A percentile compares a stretch with the other conserved stretches of the same genome.
Conservation (phyloP, 2,329 filamentous ascomycete genomes). For the Sclerotinia glacialis region DNA sequence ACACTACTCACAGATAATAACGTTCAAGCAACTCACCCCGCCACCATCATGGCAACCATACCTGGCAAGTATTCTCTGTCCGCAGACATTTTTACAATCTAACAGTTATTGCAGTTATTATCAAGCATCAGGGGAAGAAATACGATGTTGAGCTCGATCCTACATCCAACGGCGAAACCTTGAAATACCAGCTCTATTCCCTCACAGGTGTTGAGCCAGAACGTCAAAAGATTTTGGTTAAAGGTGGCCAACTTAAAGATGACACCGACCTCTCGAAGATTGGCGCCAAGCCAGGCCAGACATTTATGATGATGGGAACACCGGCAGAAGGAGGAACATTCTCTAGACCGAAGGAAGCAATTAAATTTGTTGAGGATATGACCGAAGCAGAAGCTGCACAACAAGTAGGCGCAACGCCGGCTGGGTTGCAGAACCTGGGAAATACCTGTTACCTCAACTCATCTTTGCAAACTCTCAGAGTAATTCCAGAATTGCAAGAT, state of each 20-base stretch:
- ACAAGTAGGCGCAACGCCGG: conserved; percentile 78
- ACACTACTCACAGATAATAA: background rate
- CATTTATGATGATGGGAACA: conserved; percentile 95
- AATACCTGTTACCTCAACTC: conserved; percentile 99
- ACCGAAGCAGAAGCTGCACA: conserved; percentile 86
- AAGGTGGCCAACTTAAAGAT: conserved; percentile 93
- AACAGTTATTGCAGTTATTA: conserved; percentile 60
- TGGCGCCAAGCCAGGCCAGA: conserved; percentile 79
- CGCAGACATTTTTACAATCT: background rate
- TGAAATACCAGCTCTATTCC: conserved; percentile 95
- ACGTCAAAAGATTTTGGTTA: conserved; percentile 92
- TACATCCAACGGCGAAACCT: conserved; percentile 78
- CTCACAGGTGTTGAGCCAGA: conserved; percentile 94
- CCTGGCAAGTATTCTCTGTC: conserved; percentile 33
- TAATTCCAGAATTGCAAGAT: conserved; percentile 86
- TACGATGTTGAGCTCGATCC: conserved; percentile 92
- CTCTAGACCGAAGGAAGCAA: conserved; percentile 71
- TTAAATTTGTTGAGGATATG: conserved; percentile 97
- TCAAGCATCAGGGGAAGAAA: conserved; percentile 95
- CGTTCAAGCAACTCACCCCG: conserved; percentile 15
- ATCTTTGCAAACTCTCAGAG: conserved; percentile 84
- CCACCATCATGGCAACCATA: conserved; percentile 39
- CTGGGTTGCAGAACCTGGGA: conserved; percentile 85
- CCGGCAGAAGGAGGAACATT: conserved; percentile 62
- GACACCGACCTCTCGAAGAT: conserved; percentile 83